Percentiles rank a stretch among this genome's conserved stretches.
Evolutionary conservation across 75 land plant species (phyloP).

Genomic region (Cunninghamia lanceolata): DNA sequence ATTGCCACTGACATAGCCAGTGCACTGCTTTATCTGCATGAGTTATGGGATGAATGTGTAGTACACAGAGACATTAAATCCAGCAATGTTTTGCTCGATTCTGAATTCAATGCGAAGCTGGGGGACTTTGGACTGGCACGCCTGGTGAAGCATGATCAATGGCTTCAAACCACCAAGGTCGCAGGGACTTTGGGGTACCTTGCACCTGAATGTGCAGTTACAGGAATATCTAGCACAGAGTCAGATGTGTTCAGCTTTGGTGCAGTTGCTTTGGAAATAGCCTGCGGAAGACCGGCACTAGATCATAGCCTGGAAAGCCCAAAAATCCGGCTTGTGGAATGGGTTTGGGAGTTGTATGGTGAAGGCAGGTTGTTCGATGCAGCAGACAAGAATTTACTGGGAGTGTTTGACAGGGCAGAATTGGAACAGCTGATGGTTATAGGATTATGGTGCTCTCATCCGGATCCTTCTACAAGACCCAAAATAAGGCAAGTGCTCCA

Average conservation of each 20-base stretch:
- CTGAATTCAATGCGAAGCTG: slow-evolving; percentile 39
- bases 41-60: slow-evolving; percentile 33
- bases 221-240: slow-evolving; percentile 27
- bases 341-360: too few species aligned
- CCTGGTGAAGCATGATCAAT: slow-evolving; percentile 21
- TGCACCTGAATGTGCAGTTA: slow-evolving; percentile 29
- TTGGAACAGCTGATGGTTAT: too few species aligned
- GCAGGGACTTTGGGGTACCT: slow-evolving; percentile 44
- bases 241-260: slow-evolving; percentile 49
- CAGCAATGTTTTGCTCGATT: slow-evolving; percentile 49
- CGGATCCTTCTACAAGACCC: too few species aligned
- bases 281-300: too few species aligned
- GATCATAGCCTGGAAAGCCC: too few species aligned
- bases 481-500: too few species aligned
- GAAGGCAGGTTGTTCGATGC: too few species aligned
- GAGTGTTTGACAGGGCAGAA: too few species aligned
- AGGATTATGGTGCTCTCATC: too few species aligned
- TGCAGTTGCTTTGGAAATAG: too few species aligned
- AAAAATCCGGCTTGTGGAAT: too few species aligned
- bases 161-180: slow-evolving; percentile 10
- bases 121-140: slow-evolving; percentile 56
- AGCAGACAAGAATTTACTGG: too few species aligned
- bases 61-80: slow-evolving; percentile 54
- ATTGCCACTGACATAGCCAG: slow-evolving; percentile 34
- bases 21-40: slow-evolving; percentile 47